Evolutionary conservation across 2,329 filamentous ascomycete species (phyloP), one percentile per base, ranked within the genome.

Genomic region (Talaromyces funiculosus): DNA sequence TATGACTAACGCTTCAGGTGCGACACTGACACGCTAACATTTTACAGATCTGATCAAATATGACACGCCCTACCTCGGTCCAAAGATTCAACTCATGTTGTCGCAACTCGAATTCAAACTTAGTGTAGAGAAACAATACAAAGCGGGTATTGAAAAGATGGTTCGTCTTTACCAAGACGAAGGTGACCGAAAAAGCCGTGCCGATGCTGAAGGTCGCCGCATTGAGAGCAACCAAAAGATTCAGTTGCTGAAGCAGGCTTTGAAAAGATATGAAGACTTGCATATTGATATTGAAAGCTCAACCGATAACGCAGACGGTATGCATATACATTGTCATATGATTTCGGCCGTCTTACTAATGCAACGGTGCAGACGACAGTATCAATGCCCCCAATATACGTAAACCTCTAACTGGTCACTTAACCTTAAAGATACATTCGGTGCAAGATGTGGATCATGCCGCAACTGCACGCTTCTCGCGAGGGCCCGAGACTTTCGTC

Each of bases 91-190:
- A 79, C 89, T 97, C 71, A 99, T 99, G 94, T 81, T 99, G 71
- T 96, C 94, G 53, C 94, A 99, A 76, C 88, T 99, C 65, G 92
- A 97, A 76, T 99, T 99, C 81, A 99, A 99, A 80, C 84, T 99
- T 63, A 96, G 94, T 67, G 94, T 99, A 29, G 94, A 99, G 75
- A 96, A 97, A 73, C 94, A 99, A 77, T 99, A 99, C 77, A 92
- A 97, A 66, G 95, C 96, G 71, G 94, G 94, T 64, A 94, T 99
- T 68, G 94, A 99, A 77, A 99, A 99, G 80, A 97, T 99, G 94
- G 90, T 97, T 51, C 91, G 94, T 73, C 82, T 99, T 37, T 99
- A 99, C 73, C 88, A 94, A 72, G 94, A 97, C 84, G 94, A 97
- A 75, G 93, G 94, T 31, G 94, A 99, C 73, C 87, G 92, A 68